Conservation (phyloP, 2,329 filamentous ascomycete species). For the Fusarium camptoceras region DNA sequence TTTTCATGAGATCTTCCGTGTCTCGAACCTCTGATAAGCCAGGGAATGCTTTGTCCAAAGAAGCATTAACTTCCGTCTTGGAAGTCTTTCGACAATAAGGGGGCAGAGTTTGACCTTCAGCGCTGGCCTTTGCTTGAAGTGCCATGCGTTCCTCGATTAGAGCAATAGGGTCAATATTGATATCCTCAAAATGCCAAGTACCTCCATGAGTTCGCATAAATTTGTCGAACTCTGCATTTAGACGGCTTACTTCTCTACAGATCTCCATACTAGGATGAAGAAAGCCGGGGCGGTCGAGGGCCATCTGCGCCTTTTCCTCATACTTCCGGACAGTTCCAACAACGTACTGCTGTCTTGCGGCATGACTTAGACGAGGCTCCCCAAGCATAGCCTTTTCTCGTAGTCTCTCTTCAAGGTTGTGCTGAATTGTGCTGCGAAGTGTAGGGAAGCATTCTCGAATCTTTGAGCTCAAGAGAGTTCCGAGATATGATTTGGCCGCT, state of each 20-base stretch:
- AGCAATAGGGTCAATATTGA: slow-evolving; percentile 27
- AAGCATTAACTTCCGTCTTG: background rate
- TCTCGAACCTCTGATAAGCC: background rate
- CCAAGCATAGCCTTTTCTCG: slow-evolving; percentile 39
- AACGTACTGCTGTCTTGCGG: slow-evolving; percentile 45
- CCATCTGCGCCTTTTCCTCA: slow-evolving; percentile 26
- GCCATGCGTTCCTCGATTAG: background rate
- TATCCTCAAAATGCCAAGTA: slow-evolving; percentile 44
- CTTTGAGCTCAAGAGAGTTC: slow-evolving; percentile 49
- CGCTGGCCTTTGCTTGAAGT: background rate
- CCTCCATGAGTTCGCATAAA: slow-evolving; percentile 47
- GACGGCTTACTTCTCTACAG: slow-evolving; percentile 35
- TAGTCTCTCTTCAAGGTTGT: slow-evolving; percentile 34
- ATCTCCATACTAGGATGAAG: slow-evolving; percentile 38
- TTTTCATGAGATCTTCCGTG: slow-evolving; percentile 6
- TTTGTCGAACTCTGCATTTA: slow-evolving; percentile 44
- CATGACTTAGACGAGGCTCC: slow-evolving; percentile 40
- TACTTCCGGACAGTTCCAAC: slow-evolving; percentile 41
- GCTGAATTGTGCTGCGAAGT: slow-evolving; percentile 42
- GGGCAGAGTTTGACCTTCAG: background rate
- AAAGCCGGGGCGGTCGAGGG: slow-evolving; percentile 46
- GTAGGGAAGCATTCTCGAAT: slow-evolving; percentile 51
- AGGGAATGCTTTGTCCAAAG: slow-evolving; percentile 11
- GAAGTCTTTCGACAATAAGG: background rate
- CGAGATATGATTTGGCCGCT: slow-evolving; percentile 48